A percentile compares a stretch with the other conserved stretches of the same genome.
These are phyloP conservation scores for Hypoxylon trugodes DNA, from an alignment of 495 filamentous ascomycete genomes.

Conservation along the genomic window DNA sequence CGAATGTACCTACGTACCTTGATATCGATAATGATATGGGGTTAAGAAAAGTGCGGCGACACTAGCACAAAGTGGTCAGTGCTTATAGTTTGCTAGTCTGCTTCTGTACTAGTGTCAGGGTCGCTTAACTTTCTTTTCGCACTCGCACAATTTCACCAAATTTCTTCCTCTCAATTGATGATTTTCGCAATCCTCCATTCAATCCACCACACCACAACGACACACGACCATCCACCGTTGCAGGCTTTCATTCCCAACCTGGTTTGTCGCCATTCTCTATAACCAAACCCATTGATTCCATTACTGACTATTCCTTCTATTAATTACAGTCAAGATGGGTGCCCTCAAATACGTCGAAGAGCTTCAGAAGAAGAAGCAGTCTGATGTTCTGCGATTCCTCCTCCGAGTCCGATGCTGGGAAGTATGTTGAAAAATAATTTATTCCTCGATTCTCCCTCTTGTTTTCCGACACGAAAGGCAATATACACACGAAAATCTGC, in stretches of 20 bases:
- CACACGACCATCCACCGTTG: slow-evolving; percentile 46
- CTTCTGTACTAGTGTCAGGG: slow-evolving; percentile 16
- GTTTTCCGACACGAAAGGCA: slow-evolving; percentile 38
- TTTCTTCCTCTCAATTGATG: slow-evolving; percentile 41
- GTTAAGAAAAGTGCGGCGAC: neutral
- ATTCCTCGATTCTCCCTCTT: slow-evolving; percentile 45
- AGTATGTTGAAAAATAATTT: slow-evolving; percentile 83
- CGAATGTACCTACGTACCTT: too few relatives aligned
- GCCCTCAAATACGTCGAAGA: slow-evolving; percentile 99
- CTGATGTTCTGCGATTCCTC: slow-evolving; percentile 98
- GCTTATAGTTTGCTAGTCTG: slow-evolving; percentile 1
- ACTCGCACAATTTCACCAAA: slow-evolving; percentile 41
- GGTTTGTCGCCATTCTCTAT: slow-evolving; percentile 35
- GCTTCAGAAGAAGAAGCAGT: slow-evolving; percentile 99
- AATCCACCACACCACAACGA: slow-evolving; percentile 39
- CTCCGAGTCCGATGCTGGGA: slow-evolving; percentile 99
- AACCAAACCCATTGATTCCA: slow-evolving; percentile 5
- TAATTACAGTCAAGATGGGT: slow-evolving; percentile 71
- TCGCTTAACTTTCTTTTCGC: slow-evolving; percentile 43
- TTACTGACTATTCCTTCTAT: slow-evolving; percentile 30
- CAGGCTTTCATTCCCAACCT: slow-evolving; percentile 47
- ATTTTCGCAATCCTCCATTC: slow-evolving; percentile 33
- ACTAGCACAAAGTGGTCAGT: slow-evolving; percentile 4
- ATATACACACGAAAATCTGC: slow-evolving; percentile 43
- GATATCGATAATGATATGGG: too few relatives aligned